A percentile compares a stretch with the other conserved stretches of the same genome.
Evolutionary conservation across 1,284 basidiomycete species (phyloP).

Genomic region (Apiotrichum mycotoxinovorans): DNA sequence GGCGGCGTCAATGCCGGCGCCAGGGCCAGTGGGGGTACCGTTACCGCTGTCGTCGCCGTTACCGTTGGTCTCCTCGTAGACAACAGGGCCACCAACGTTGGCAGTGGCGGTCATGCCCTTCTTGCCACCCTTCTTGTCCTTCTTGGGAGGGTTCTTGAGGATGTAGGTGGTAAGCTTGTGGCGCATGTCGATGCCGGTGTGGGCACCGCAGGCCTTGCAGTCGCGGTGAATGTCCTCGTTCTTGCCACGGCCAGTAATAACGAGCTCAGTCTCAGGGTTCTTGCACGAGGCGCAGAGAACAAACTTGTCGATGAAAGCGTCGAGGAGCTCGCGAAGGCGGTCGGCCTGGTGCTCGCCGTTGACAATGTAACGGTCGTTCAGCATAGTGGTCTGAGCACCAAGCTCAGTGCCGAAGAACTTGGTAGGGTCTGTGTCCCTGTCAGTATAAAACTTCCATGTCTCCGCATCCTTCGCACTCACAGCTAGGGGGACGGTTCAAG

Average conservation of each 20-base stretch:
- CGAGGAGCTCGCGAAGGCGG: slow-evolving; percentile 91
- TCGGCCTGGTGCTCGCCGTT: slow-evolving; percentile 93
- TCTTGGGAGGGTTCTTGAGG: slow-evolving; percentile 87
- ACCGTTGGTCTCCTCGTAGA: slow-evolving; percentile 40
- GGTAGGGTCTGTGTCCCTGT: slow-evolving; percentile 67
- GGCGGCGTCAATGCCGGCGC: slow-evolving; percentile 27
- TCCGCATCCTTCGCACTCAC: slow-evolving; percentile 43
- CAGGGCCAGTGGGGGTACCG: slow-evolving; percentile 35
- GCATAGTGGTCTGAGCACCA: slow-evolving; percentile 93
- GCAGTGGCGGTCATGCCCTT: slow-evolving; percentile 49
- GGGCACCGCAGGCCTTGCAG: slow-evolving; percentile 97
- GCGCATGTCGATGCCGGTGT: slow-evolving; percentile 89
- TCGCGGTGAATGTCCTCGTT: slow-evolving; percentile 87
- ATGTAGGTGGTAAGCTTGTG: slow-evolving; percentile 98
- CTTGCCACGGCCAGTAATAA: slow-evolving; percentile 67
- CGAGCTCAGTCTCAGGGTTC: slow-evolving; percentile 97
- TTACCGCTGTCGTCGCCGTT: slow-evolving; percentile 18
- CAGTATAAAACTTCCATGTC: neutral
- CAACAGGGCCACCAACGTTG: slow-evolving; percentile 44
- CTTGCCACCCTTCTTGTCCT: slow-evolving; percentile 63
- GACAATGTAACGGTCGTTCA: slow-evolving; percentile 97
- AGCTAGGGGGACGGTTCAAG: slow-evolving; percentile 85
- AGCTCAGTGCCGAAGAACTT: slow-evolving; percentile 99
- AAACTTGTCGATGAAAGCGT: slow-evolving; percentile 96
- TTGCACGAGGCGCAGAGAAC: slow-evolving; percentile 97